phyloP scores from a whole-genome alignment of 2,329 filamentous ascomycete species.

The Blastomyces silverae region DNA sequence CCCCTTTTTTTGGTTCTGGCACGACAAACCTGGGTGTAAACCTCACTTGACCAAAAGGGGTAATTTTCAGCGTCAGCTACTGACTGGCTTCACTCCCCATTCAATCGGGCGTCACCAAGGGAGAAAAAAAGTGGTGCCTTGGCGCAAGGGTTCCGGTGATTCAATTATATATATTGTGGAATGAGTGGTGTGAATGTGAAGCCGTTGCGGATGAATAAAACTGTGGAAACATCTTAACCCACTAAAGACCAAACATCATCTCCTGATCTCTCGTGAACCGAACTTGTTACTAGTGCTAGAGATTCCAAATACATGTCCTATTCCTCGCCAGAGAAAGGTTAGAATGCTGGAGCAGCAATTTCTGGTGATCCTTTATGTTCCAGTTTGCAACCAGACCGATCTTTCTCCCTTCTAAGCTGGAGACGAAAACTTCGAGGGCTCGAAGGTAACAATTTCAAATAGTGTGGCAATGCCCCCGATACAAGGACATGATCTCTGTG shows the following conservation, averaged over 20 bases:
- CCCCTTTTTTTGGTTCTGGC: not conserved
- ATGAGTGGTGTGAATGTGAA: not conserved
- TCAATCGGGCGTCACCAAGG: not conserved
- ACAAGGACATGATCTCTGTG: not conserved
- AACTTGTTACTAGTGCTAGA: not conserved
- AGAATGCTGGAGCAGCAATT: not conserved
- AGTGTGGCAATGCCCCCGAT: not conserved
- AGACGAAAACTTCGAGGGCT: not conserved
- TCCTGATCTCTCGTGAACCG: not conserved
- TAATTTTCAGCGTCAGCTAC: not conserved
- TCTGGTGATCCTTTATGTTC: not conserved
- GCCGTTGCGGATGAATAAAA: not conserved
- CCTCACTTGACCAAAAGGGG: not conserved
- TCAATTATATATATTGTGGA: not conserved
- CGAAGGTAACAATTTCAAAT: not conserved
- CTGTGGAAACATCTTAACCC: not conserved
- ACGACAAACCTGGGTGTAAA: not conserved
- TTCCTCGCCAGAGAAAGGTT: not conserved
- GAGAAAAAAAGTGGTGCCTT: not conserved
- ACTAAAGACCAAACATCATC: not conserved
- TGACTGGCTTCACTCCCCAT: not conserved
- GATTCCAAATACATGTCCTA: not conserved
- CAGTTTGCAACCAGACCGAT: too few relatives aligned
- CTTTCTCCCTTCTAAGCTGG: not conserved
- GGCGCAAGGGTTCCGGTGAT: not conserved